Conservation (phyloP, 2,329 filamentous ascomycete species). For the Aureobasidium musti region DNA sequence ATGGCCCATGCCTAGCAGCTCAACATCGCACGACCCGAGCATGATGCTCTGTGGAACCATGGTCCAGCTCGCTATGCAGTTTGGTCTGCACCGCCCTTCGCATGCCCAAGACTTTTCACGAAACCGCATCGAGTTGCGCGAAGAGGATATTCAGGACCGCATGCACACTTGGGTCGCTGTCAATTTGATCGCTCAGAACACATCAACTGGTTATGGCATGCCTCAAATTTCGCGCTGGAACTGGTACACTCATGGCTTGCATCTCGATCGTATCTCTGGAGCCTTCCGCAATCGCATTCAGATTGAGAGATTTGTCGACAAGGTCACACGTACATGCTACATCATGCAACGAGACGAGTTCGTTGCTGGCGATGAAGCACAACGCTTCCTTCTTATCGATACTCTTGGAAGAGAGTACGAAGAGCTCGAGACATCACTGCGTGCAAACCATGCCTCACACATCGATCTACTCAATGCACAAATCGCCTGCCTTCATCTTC, state of each 20-base stretch:
- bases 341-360: slow-evolving; percentile 73
- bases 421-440: slow-evolving; percentile 42
- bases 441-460: slow-evolving; percentile 36
- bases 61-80: slow-evolving; percentile 85
- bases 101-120: slow-evolving; percentile 82
- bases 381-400: slow-evolving; percentile 42
- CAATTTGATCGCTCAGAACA: slow-evolving; percentile 77
- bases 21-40: slow-evolving; percentile 75
- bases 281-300: slow-evolving; percentile 69
- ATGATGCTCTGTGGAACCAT: slow-evolving; percentile 80
- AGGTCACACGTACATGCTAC: slow-evolving; percentile 76
- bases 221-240: slow-evolving; percentile 57
- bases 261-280: slow-evolving; percentile 61
- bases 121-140: slow-evolving; percentile 65
- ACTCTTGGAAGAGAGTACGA: slow-evolving; percentile 43
- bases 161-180: slow-evolving; percentile 81
- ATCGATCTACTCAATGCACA: slow-evolving; percentile 64
- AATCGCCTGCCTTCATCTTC: slow-evolving; percentile 72
- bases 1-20: slow-evolving; percentile 81
- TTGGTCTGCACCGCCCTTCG: slow-evolving; percentile 76
- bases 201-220: slow-evolving; percentile 82
- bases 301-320: slow-evolving; percentile 74
- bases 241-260: slow-evolving; percentile 73
- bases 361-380: slow-evolving; percentile 49
- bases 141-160: slow-evolving; percentile 76